phyloP scores from a whole-genome alignment of 176 grass and related monocot genomes.

The Avena sativa region DNA sequence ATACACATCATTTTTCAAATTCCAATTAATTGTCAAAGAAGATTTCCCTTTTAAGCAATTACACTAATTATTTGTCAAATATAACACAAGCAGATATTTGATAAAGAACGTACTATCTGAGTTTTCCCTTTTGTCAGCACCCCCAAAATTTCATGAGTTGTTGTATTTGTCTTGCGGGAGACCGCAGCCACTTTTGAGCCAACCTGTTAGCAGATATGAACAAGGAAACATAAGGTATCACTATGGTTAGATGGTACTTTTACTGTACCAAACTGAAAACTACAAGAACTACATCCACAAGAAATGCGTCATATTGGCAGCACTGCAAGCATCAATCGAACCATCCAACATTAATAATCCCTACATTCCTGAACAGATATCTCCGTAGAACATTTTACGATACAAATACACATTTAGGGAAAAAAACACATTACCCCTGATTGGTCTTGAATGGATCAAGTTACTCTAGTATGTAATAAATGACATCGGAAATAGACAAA shows the following conservation, averaged over 20 bases:
- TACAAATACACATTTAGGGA: background rate
- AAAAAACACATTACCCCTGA: background rate
- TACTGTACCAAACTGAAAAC: background rate
- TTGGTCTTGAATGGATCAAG: background rate
- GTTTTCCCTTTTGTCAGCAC: constrained; percentile 91
- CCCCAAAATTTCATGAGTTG: constrained; percentile 90
- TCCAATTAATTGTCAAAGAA: constrained; percentile 26
- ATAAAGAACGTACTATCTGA: constrained; percentile 81
- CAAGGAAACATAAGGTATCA: constrained; percentile 16
- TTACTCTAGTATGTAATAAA: background rate
- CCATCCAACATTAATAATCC: background rate
- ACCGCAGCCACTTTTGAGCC: constrained; percentile 94
- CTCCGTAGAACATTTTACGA: background rate
- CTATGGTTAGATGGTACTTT: background rate
- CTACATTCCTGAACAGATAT: background rate
- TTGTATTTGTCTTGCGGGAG: constrained; percentile 98
- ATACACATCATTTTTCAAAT: constrained; percentile 23
- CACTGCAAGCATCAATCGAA: background rate
- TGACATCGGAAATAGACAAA: background rate
- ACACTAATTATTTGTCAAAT: background rate
- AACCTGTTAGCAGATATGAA: constrained; percentile 58
- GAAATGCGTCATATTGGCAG: constrained; percentile 30
- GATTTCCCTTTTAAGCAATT: no score
- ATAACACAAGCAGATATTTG: constrained; percentile 6
- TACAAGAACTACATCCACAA: background rate